Conservation (phyloP, 495 filamentous ascomycete genomes). For the Penicillium diatomitis region DNA sequence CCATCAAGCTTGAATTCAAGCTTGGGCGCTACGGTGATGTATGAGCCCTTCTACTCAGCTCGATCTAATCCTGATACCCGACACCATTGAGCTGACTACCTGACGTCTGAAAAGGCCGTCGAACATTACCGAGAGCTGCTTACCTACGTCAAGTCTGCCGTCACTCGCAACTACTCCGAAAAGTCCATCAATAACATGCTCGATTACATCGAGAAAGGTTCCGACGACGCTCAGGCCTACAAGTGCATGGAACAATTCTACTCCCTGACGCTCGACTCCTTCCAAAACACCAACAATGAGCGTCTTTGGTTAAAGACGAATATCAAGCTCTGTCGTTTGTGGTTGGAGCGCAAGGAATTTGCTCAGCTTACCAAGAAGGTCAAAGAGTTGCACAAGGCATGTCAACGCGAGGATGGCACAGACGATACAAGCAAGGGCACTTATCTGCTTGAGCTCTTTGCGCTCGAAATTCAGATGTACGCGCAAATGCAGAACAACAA, state of each 20-base stretch:
- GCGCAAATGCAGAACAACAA: slow-evolving; percentile 96
- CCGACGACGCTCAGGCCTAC: slow-evolving; percentile 68
- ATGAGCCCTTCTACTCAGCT: slow-evolving; percentile 6
- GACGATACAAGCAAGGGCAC: slow-evolving; percentile 96
- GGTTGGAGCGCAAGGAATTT: slow-evolving; percentile 87
- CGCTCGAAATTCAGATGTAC: slow-evolving; percentile 98
- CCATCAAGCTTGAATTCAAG: slow-evolving; percentile 94
- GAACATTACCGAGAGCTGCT: slow-evolving; percentile 92
- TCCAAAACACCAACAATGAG: slow-evolving; percentile 97
- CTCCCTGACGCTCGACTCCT: slow-evolving; percentile 81
- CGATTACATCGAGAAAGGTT: slow-evolving; percentile 91
- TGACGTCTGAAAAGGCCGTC: slow-evolving; percentile 55
- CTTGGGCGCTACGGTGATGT: slow-evolving; percentile 79
- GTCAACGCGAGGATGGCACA: slow-evolving; percentile 77
- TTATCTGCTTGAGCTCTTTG: slow-evolving; percentile 91
- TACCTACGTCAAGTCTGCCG: slow-evolving; percentile 93
- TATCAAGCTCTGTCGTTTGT: slow-evolving; percentile 87
- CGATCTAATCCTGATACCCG: not conserved
- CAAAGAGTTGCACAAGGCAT: slow-evolving; percentile 79
- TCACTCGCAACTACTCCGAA: slow-evolving; percentile 97
- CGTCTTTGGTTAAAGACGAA: slow-evolving; percentile 97
- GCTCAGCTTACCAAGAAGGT: slow-evolving; percentile 71
- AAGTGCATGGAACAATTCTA: slow-evolving; percentile 95
- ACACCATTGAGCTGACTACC: too few relatives aligned
- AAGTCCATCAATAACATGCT: slow-evolving; percentile 99